Base-by-base conservation (phyloP, 495 filamentous ascomycete species). In the Wilcoxina mikolae region DNA sequence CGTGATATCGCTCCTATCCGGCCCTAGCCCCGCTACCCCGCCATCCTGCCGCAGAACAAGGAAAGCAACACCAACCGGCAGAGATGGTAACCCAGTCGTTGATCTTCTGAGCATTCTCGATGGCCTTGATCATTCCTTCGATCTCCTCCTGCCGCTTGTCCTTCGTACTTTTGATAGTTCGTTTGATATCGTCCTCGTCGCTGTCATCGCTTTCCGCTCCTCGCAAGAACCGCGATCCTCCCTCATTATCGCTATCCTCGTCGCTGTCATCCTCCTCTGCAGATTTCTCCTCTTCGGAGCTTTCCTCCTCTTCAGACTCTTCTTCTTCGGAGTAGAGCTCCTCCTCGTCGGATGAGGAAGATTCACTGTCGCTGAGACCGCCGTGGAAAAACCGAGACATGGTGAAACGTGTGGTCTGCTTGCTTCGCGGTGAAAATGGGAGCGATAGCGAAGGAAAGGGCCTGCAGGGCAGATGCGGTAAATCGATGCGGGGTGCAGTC, bases 381-480 rank as follows among this genome's bases (percentile, higher is more conserved):
- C 82, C 82, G 71, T 87, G 84, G 79, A 96, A 96, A 74, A 98
- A 98, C 68, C 90, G 85, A 78, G 91, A 96, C 83, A 87, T 88
- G 53, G 58, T 10, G 11, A 51, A 52, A 50, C 20, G 18, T 10
- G 15, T 7, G 20, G 9, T 26, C 3, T 24, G 41, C 18, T 12
- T 48, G 41, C n/a, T 51, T 54, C 51, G 35, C 23, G n/a, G n/a
- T n/a, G n/a, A n/a, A n/a, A n/a, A n/a, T n/a, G n/a, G n/a, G n/a
- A n/a, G n/a, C n/a, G n/a, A n/a, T n/a, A n/a, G n/a, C n/a, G n/a
- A n/a, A n/a, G n/a, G n/a, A n/a, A n/a, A n/a, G n/a, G n/a, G n/a
- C n/a, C n/a, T n/a, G n/a, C n/a, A n/a, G n/a, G n/a, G n/a, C n/a
- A n/a, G n/a, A n/a, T n/a, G n/a, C n/a, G n/a, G n/a, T n/a, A n/a